Base-by-base conservation (phyloP, 371 early-diverging fungal species). In the Choanephora cucurbitarum region DNA sequence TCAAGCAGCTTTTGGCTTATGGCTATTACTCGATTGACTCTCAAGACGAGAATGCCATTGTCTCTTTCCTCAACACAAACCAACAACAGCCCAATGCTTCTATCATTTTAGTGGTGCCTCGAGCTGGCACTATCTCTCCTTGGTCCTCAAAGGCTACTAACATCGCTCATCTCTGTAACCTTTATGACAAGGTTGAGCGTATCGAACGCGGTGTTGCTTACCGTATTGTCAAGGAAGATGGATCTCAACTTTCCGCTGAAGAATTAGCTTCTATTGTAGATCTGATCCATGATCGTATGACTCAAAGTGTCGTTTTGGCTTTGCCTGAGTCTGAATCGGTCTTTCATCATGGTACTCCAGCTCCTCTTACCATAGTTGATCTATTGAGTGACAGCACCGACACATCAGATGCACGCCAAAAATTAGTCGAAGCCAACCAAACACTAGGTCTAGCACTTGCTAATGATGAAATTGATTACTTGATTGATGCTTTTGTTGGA, bases 91-190 rank as follows among this genome's bases (percentile, higher is more conserved):
- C 42, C 8, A 50, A 66, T 7, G 66, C 65, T 40, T 72, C 79
- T 10, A 70, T 81, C 48, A 69, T 86, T 24, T 62, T 86, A 51
- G 89, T 94, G 23, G 67, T 91, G 49, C 98, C 98, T 3, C 87
- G 97, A 18, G 81, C 85, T 49, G 97, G 97, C 33, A 96, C 97
- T 33, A 97, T 96, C 57, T 94, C 96, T 9, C 97, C 98, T n/a
- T 98, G 98, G 98, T 95, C 96, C 3, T 94, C 95, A 53, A 98
- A 98, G 79, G 98, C 98, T 3, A 96, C 97, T 39, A 95, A 98
- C 58, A 97, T 97, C 71, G 91, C 92, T 6, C 84, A 85, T 47
- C 83, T 90, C 48, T 97, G 96, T 74, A 93, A 91, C 19, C 79
- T 97, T 23, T 67, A 75, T 31, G 57, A 70, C 31, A 61, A 79